phyloP scores from a whole-genome alignment of 1,284 basidiomycete species.

The Irpex rosettiformis region DNA sequence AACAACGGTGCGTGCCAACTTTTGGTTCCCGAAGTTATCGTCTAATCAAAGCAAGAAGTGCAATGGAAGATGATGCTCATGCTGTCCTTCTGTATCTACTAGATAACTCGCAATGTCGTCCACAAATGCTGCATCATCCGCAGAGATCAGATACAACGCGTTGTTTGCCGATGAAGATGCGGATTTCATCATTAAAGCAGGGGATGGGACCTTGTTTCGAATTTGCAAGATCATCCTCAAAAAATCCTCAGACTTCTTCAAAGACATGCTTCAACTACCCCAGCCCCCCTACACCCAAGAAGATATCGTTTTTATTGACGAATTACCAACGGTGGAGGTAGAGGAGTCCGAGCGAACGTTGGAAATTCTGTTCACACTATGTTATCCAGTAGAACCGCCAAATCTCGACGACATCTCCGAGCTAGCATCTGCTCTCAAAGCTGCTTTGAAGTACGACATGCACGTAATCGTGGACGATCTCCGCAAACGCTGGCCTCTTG shows the following conservation, averaged over 20 bases:
- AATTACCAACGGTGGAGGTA: conserved; percentile 10
- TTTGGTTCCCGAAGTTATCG: too few relatives aligned
- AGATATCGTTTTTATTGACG: conserved; percentile 6
- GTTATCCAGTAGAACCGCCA: conserved; percentile 16
- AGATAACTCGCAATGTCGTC: not conserved
- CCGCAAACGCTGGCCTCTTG: conserved; percentile 1
- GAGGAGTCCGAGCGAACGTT: conserved; percentile 15
- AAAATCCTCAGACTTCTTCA: conserved; percentile 23
- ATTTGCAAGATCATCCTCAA: conserved; percentile 20
- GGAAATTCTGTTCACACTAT: conserved; percentile 18
- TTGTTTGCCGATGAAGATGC: conserved; percentile 12
- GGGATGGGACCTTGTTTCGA: conserved; percentile 18
- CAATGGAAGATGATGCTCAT: too few relatives aligned
- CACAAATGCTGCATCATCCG: too few relatives aligned
- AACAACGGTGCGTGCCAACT: too few relatives aligned
- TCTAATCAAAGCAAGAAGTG: too few relatives aligned
- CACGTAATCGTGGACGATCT: not conserved
- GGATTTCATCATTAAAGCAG: conserved; percentile 21
- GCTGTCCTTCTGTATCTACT: not conserved
- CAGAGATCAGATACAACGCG: not conserved
- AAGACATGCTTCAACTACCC: conserved; percentile 20
- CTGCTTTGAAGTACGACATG: conserved; percentile 18
- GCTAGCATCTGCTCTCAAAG: conserved; percentile 12
- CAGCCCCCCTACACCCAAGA: conserved; percentile 2
- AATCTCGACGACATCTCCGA: conserved; percentile 9